These are phyloP conservation scores for Termitomyces sp. DNA, from an alignment of 768 basidiomycete genomes.

Conservation along the genomic window DNA sequence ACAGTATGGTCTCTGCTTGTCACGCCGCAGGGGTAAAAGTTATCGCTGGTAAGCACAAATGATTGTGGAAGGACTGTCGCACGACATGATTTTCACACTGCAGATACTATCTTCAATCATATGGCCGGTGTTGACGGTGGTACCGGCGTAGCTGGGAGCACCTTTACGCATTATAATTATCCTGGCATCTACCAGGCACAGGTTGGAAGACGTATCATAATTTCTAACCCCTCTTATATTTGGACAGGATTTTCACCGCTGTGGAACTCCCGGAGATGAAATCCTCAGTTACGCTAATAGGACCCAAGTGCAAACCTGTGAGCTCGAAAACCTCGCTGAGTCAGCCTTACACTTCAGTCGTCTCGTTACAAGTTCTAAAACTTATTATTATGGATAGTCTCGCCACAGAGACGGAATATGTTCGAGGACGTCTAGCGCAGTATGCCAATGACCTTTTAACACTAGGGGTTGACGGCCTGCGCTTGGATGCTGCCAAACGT, in stretches of 20 bases:
- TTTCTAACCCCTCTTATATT: background rate
- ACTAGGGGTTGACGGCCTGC: slow-evolving; percentile 56
- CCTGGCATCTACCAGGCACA: slow-evolving; percentile 41
- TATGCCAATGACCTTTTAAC: slow-evolving; percentile 59
- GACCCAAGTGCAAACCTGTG: slow-evolving; percentile 52
- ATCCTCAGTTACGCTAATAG: slow-evolving; percentile 52
- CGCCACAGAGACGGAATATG: slow-evolving; percentile 57
- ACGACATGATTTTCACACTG: background rate
- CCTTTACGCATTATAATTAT: slow-evolving; percentile 49
- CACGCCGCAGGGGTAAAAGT: slow-evolving; percentile 53
- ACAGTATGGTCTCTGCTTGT: slow-evolving; percentile 43
- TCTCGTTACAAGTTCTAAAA: background rate
- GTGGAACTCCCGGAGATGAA: slow-evolving; percentile 46
- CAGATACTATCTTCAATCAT: slow-evolving; percentile 61
- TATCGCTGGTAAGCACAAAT: slow-evolving; percentile 35
- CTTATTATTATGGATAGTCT: slow-evolving; percentile 30
- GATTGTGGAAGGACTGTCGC: too few relatives aligned
- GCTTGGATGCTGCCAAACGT: slow-evolving; percentile 66
- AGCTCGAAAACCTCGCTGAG: slow-evolving; percentile 49
- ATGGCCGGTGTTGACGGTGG: slow-evolving; percentile 51
- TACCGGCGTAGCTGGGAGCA: slow-evolving; percentile 41
- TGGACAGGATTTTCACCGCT: slow-evolving; percentile 54
- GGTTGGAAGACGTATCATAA: slow-evolving; percentile 33
- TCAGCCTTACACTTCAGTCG: slow-evolving; percentile 14
- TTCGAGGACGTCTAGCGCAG: slow-evolving; percentile 44